Base-by-base conservation (phyloP, 1,284 basidiomycete genomes). In the Rhodotorula glutinis region DNA sequence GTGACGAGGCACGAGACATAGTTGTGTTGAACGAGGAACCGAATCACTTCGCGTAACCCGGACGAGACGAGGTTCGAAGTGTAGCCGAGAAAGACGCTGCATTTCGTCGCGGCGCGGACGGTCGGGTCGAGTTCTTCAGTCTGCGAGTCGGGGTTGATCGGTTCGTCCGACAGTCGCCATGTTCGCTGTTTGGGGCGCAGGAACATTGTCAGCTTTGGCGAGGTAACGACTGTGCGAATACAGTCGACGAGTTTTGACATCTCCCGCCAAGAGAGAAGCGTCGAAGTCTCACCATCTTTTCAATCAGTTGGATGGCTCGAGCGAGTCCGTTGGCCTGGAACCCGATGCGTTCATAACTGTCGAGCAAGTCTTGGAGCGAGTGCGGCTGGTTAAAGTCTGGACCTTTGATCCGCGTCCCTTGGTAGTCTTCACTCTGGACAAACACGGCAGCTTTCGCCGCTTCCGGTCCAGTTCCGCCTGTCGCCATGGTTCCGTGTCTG, bases 11-110 rank as follows among this genome's bases (percentile, higher is more conserved):
- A 90, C 33, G 88, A 85, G 59, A 99, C 86, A 74, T 95, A 89
- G 74, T 88, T 90, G 82, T 98, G 87, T 79, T 98, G 93, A 52
- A 93, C 95, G 51, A 99, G 87, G 79, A 95, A 88, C 30, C 89
- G 83, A 74, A 99, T 90, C 56, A 98, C 84, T 80, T 98, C 96
- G 55, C 96, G 87, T 59, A 99, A 82, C 14, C 96, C 96, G 5
- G 95, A 98, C 0, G 96, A 98, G 75, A 99, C 96, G 41, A 98
- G 85, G 79, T 98, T 98, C 53, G 95, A 98, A 3, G 96, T 99
- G 81, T 95, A 99, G 60, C 96, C 96, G 51, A 99, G 87, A 79
- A 99, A 96, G 77, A 98, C 85, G 69, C 87, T 89, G 81, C 91
- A 93, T 51, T 85, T 84, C 29, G 86, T 89, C 72, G 85, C 80